Base-by-base conservation (phyloP, 208 protist genomes). In the Trypanosoma brucei region DNA sequence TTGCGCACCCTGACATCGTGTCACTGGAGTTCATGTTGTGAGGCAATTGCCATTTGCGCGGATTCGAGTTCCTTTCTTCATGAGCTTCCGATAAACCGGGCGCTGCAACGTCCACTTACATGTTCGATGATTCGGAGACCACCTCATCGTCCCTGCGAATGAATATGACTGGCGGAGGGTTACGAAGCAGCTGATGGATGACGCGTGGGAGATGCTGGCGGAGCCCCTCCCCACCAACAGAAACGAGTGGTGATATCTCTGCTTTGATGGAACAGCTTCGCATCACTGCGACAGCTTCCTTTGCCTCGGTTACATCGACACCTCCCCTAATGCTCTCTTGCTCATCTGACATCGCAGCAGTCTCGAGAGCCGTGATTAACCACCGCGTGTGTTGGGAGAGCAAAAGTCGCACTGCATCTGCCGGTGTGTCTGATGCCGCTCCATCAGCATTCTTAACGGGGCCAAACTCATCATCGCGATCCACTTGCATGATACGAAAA, bases 391-490 rank as follows among this genome's bases (percentile, higher is more conserved):
- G 88, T 33, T 97, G 68, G 3, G 46, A 33, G 52, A 70, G 61
- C 33, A 96, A 36, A 30, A 93, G 68, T 14, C 70, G 56, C 3
- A 83, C 66, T 33, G 93, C 97, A 0, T 96, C 98, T 31, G 80
- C 81, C 40, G 94, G 90, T 8, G 78, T 96, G 69, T 98, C 93
- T 49, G 61, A 65, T 8, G 56, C 53, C 4, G 88, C 69, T 3
- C 86, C 90, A 13, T 89, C 68, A 9, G 88, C 87, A 68, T 99
- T 99, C 65, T 99, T 99, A 44, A 99, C 87, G 34, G 98, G 97
- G 1, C 92, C 91, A 76, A 99, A 99, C 61, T 99, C 97, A 3
- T 88, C 78, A 3, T 67, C 72, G 11, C 98, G 76, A 3, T 80
- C 59, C 5, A 98, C 86, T 62, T 98, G 82, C 42, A 98, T 68